These are phyloP conservation scores for Macrolepiota albuminosa DNA, from an alignment of 768 basidiomycete genomes.

Conservation along the genomic window DNA sequence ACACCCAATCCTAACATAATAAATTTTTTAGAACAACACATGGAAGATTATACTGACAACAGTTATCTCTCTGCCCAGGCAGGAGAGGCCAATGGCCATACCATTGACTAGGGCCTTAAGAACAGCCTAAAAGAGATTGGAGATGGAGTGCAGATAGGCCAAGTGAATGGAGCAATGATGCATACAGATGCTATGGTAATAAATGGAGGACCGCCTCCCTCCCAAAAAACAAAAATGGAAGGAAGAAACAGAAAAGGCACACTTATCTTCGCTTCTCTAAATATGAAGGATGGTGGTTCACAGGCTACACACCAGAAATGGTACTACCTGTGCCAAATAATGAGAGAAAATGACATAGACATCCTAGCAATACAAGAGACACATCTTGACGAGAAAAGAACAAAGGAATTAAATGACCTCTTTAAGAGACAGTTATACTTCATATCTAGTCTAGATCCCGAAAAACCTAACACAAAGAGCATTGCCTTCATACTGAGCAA, in stretches of 20 bases:
- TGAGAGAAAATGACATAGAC: conserved; percentile 7
- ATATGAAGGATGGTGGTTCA: background rate
- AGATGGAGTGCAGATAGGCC: background rate
- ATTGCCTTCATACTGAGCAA: conserved; percentile 32
- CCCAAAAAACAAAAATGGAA: too few species aligned
- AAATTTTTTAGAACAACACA: background rate
- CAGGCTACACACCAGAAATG: background rate
- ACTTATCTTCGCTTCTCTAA: background rate
- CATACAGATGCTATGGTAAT: too few species aligned
- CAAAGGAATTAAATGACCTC: background rate
- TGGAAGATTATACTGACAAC: background rate
- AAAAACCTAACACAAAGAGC: conserved; percentile 19
- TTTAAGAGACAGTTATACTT: conserved; percentile 15
- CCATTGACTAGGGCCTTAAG: background rate
- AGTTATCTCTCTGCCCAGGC: background rate
- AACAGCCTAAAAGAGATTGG: background rate
- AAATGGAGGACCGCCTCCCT: too few species aligned
- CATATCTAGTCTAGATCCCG: conserved; percentile 12
- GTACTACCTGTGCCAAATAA: conserved; percentile 14
- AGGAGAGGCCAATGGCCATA: background rate
- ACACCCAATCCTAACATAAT: too few species aligned
- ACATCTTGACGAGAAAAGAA: background rate
- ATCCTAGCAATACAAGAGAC: background rate
- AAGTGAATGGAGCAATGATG: too few species aligned
- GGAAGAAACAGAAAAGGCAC: background rate